A percentile compares a stretch with the other conserved stretches of the same genome.
These are phyloP conservation scores for Wallacemonas sp. DNA, from an alignment of 208 protist genomes.

Conservation along the genomic window DNA sequence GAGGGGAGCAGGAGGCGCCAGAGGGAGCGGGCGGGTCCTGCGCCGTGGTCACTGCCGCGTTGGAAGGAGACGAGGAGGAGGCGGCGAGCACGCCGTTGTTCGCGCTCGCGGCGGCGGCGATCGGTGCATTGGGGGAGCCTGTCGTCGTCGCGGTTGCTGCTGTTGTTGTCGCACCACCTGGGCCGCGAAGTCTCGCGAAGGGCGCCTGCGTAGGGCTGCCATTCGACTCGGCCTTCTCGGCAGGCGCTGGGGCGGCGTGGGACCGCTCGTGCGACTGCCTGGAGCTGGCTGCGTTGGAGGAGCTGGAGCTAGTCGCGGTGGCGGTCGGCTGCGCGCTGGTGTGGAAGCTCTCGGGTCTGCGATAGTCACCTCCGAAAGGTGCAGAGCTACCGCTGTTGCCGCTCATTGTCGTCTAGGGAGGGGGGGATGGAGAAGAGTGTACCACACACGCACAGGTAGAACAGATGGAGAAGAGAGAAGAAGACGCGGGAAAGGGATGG, in stretches of 20 bases:
- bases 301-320: not conserved
- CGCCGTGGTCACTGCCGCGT: too few relatives aligned
- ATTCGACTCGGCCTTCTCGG: not conserved
- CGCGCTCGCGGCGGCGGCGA: not conserved
- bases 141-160: not conserved
- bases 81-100: not conserved
- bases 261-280: constrained; percentile 1
- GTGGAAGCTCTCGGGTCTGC: not conserved
- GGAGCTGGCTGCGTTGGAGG: not conserved
- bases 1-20: not conserved
- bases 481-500: too few relatives aligned
- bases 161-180: not conserved
- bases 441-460: too few relatives aligned
- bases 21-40: too few relatives aligned
- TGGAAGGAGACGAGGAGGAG: not conserved
- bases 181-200: not conserved
- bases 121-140: not conserved
- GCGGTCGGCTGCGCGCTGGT: not conserved
- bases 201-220: not conserved
- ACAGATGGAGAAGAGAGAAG: constrained; percentile 6
- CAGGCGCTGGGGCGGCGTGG: not conserved
- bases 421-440: too few relatives aligned
- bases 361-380: constrained; percentile 12
- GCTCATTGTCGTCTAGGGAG: not conserved
- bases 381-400: not conserved